Evolutionary conservation across 192 early-diverging fungal species (phyloP).

Genomic region (Jimgerdemannia lactiflua): DNA sequence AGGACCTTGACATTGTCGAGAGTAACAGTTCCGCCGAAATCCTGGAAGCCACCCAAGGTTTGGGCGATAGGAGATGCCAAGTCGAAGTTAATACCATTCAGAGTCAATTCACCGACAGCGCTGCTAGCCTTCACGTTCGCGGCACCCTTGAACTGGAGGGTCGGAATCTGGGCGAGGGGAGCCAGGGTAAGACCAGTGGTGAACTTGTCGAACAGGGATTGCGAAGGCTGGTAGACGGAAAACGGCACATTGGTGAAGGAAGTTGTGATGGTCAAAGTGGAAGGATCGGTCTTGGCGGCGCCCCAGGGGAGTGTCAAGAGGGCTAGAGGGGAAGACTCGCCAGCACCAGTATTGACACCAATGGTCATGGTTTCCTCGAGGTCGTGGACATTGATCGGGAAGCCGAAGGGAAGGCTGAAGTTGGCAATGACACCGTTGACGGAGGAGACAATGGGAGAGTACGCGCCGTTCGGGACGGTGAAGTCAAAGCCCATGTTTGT

Average conservation of each 20-base stretch:
- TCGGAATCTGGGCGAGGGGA: conserved; percentile 6
- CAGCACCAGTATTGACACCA: conserved; percentile 1
- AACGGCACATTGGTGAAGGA: conserved; percentile 24
- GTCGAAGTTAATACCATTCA: conserved; percentile 35
- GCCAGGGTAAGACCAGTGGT: conserved; percentile 20
- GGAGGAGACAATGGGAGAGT: conserved; percentile 38
- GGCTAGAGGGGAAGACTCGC: conserved; percentile 13
- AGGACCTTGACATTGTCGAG: conserved; percentile 14
- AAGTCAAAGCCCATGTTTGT: conserved; percentile 47
- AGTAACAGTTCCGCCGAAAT: conserved; percentile 23
- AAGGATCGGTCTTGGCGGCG: conserved; percentile 14
- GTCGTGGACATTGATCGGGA: conserved; percentile 36
- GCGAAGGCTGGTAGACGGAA: conserved; percentile 15
- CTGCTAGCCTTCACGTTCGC: conserved; percentile 27
- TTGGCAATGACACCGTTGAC: conserved; percentile 32
- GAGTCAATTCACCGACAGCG: conserved; percentile 31
- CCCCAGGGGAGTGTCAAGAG: conserved; percentile 13
- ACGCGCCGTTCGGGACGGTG: conserved; percentile 31
- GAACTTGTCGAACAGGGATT: conserved; percentile 24
- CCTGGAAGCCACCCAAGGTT: conserved; percentile 21
- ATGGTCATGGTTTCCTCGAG: conserved; percentile 46
- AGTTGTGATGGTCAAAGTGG: conserved; percentile 20
- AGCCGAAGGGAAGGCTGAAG: conserved; percentile 35
- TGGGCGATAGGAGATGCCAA: conserved; percentile 15
- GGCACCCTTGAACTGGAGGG: not conserved